Base-by-base conservation (phyloP, 1,284 basidiomycete genomes). In the Coniophora puteana region DNA sequence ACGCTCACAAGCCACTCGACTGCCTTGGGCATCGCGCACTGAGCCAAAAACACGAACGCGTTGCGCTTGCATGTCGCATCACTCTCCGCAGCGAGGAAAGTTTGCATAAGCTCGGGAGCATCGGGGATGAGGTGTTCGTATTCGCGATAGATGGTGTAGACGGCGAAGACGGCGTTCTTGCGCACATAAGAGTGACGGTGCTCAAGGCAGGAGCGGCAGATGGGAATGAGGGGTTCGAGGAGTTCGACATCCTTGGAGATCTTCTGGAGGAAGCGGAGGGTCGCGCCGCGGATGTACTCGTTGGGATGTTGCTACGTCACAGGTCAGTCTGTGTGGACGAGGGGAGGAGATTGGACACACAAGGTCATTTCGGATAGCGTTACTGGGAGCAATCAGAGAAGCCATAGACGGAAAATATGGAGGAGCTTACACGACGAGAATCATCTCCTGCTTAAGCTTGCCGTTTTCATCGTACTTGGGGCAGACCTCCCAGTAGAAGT, bases 401-500 rank as follows among this genome's bases (percentile, higher is more conserved):
- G 17, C 22, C 28, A 8, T 18, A 28, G 5, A 30, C 14, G 22
- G 35, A 21, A 31, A 35, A 17, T 37, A 30, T 23, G 41, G 35
- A 23, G 25, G 20, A 3, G 80, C 89, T 59, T 62, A 94, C 91
- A 95, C 94, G 34, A 99, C 95, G 35, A 99, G 78, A 58, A 99
- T 99, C 96, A 99, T 99, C 72, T 99, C 96, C 68, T 99, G 96
- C 77, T 97, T 98, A 55, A 99, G 71, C 69, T 98, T 98, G 42
- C 96, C 96, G 50, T 82, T 83, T 51, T 98, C 94, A 55, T 99
- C 96, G 52, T 96, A 88, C 67, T 99, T 98, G 20, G 96, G 95
- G 67, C 94, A 98, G 23, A 99, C 90, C 69, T 99, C 96, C 95
- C 94, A 99, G 67, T 99, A 99, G 65, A 98, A 98, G 67, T 98